Conservation (phyloP, 345 rosid genomes). For the Alliaria petiolata region DNA sequence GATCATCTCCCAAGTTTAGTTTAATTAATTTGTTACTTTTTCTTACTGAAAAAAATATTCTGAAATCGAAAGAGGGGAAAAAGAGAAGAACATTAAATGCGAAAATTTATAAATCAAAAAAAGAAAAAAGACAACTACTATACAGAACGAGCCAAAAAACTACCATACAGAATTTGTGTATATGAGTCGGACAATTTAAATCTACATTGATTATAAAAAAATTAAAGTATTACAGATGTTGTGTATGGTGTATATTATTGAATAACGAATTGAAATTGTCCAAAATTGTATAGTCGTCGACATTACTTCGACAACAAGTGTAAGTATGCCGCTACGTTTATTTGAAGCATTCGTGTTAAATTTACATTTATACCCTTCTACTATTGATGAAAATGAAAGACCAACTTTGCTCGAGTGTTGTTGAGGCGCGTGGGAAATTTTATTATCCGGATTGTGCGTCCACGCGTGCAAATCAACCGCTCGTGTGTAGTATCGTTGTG, state of each 20-base stretch:
- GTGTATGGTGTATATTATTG: neutral
- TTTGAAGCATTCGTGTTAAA: slow-evolving; percentile 9
- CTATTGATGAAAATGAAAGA: too few species aligned
- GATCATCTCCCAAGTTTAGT: slow-evolving; percentile 9
- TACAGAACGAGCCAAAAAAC: too few species aligned
- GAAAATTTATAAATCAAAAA: too few species aligned
- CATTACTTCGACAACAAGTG: slow-evolving; percentile 16
- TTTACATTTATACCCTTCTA: slow-evolving; percentile 25
- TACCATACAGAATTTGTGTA: too few species aligned
- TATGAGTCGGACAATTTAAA: too few species aligned
- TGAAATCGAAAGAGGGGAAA: neutral
- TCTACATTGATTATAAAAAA: too few species aligned
- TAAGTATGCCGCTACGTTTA: slow-evolving; percentile 21
- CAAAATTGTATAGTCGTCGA: neutral
- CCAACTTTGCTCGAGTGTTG: neutral
- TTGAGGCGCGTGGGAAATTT: neutral
- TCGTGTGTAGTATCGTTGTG: neutral
- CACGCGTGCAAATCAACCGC: neutral
- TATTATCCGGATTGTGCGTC: neutral
- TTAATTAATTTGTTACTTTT: neutral
- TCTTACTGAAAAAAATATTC: neutral
- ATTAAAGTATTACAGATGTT: neutral
- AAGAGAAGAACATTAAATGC: neutral
- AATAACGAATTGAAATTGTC: neutral
- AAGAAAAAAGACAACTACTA: too few species aligned